Conservation (phyloP, 441 rosid species). For the Syzygium syzygioides region DNA sequence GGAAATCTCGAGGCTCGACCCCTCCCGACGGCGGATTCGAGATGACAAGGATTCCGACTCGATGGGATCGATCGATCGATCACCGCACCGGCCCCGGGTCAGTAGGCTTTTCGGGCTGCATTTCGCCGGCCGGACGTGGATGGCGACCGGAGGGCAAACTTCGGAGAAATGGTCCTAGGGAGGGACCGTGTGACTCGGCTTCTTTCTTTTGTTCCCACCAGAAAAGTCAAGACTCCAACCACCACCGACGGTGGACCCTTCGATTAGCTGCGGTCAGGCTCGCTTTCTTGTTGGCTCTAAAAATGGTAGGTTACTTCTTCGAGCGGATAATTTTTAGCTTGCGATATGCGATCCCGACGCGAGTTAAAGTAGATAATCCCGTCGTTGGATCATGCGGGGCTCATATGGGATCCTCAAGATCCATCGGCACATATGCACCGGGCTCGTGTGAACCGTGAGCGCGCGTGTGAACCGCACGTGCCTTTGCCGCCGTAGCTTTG, state of each 20-base stretch:
- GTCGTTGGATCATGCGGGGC: too few species aligned
- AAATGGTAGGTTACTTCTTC: too few species aligned
- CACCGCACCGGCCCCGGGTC: neutral
- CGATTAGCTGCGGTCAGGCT: neutral
- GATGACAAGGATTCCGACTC: neutral
- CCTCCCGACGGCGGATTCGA: neutral
- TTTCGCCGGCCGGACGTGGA: neutral
- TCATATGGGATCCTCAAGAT: too few species aligned
- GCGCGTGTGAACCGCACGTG: too few species aligned
- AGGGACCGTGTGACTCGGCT: neutral
- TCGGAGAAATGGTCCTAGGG: neutral
- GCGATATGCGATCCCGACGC: too few species aligned
- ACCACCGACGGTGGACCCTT: neutral
- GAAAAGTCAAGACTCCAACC: neutral
- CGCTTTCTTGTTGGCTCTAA: too few species aligned
- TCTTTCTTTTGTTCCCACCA: neutral
- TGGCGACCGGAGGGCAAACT: neutral
- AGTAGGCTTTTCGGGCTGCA: neutral
- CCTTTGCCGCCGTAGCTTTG: too few species aligned
- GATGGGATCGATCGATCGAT: neutral
- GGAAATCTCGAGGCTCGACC: neutral
- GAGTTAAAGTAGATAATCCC: too few species aligned
- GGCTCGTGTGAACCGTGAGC: too few species aligned
- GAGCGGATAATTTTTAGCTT: too few species aligned
- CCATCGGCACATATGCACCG: too few species aligned